Evolutionary conservation across 768 basidiomycete species (phyloP).

Genomic region (Termitomyces sp.): DNA sequence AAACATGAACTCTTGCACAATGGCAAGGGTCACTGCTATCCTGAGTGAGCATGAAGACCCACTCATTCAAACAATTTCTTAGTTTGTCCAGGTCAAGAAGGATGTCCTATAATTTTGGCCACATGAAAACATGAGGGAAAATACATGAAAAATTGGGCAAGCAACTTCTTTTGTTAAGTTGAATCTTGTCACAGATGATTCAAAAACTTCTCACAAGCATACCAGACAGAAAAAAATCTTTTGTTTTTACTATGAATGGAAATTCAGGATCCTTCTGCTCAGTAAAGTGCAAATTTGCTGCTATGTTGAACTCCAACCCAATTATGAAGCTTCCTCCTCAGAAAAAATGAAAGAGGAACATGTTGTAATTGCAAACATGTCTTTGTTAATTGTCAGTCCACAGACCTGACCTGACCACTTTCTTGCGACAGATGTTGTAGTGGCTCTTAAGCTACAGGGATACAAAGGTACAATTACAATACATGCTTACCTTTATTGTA

Average conservation of each 20-base stretch:
- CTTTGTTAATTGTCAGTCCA: no score
- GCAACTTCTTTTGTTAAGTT: background rate
- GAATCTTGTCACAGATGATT: background rate
- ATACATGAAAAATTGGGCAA: background rate
- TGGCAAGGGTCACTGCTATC: no score
- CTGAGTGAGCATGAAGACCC: no score
- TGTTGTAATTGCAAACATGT: no score
- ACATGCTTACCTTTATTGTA: no score
- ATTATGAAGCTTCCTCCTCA: background rate
- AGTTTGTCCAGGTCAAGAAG: background rate
- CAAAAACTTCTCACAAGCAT: background rate
- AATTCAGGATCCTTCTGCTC: background rate
- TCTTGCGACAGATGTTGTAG: no score
- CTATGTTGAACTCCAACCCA: background rate
- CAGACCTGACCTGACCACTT: no score
- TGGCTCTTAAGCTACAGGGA: no score
- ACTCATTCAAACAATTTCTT: no score
- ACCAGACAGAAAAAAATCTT: background rate
- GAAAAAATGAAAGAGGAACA: background rate
- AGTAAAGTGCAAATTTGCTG: background rate
- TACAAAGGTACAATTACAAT: no score
- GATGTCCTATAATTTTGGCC: background rate
- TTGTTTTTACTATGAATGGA: background rate
- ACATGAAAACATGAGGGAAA: background rate
- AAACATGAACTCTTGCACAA: no score